These are phyloP conservation scores for Annona cherimola DNA, from an alignment of 164 flowering plant species.

Conservation along the genomic window DNA sequence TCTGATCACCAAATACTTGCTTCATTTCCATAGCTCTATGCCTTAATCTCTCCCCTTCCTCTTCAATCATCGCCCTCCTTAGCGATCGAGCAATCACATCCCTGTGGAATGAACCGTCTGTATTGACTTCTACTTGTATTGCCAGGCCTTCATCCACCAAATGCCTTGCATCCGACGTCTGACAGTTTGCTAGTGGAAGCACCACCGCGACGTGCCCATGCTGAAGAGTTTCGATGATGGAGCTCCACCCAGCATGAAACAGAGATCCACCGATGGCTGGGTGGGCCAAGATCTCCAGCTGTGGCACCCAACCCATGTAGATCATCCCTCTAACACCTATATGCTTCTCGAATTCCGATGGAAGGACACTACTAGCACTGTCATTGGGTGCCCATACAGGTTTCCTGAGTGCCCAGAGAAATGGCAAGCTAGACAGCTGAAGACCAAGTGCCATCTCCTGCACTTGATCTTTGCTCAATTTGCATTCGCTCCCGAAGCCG, in stretches of 20 bases:
- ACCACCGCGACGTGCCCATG: constrained; percentile 39
- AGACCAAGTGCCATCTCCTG: constrained; percentile 49
- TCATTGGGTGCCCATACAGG: constrained; percentile 14
- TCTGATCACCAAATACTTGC: no score
- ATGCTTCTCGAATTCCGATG: constrained; percentile 31
- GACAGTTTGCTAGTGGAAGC: constrained; percentile 42
- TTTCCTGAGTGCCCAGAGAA: constrained; percentile 42
- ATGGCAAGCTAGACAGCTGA: constrained; percentile 43
- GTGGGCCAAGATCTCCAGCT: constrained; percentile 45
- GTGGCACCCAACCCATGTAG: constrained; percentile 48
- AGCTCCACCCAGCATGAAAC: constrained; percentile 67
- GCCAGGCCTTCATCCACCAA: constrained; percentile 38
- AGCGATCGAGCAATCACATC: no score
- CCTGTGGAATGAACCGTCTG: constrained; percentile 31
- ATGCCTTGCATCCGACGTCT: constrained; percentile 46
- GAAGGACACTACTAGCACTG: constrained; percentile 21
- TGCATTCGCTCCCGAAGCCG: constrained; percentile 51
- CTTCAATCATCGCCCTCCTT: no score
- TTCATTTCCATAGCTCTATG: no score
- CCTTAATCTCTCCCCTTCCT: no score
- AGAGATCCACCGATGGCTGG: constrained; percentile 45
- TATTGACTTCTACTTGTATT: constrained; percentile 38
- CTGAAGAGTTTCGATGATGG: constrained; percentile 41
- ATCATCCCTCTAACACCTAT: constrained; percentile 32
- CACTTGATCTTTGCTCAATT: constrained; percentile 25